Base-by-base conservation (phyloP, 768 basidiomycete species). In the Candolleomyces efflorescens region DNA sequence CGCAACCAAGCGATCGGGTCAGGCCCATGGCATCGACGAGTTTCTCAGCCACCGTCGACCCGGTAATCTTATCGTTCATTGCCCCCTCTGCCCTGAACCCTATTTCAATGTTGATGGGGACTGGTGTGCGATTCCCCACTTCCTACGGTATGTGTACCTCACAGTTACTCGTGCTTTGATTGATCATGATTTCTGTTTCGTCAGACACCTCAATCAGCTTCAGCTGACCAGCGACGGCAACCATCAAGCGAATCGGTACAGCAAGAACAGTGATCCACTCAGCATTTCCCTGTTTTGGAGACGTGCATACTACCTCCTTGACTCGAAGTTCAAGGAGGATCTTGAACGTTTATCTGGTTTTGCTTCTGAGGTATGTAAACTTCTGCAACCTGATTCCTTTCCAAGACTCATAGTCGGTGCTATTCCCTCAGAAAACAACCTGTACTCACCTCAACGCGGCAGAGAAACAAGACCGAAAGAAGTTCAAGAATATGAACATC, bases 401-500 rank as follows among this genome's bases (percentile, higher is more conserved):
- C n/a, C n/a, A n/a, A n/a, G n/a, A n/a, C n/a, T n/a, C n/a, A n/a
- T n/a, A n/a, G n/a, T n/a, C 27, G 7, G 22, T 13, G 23, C 15
- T 27, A 24, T 11, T 4, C 49, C 5, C 18, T 13, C 47, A 69
- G 64, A 67, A 64, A 45, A 58, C 60, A 3, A 62, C 59, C 1
- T 71, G 70, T 43, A 45, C 49, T 17, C 60, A 65, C 57, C 54
- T 70, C 5, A 66, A 69, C 3, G 69, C 63, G 0, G 53, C 63
- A 3, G 64, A 67, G 15, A 66, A 64, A 12, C 68, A 69, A 45
- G 59, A 69, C 39, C 38, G 58, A 4, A 69, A 66, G 59, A 68
- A 69, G 45, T 70, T 71, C 61, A 67, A 67, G 45, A 66, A 68
- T 37, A 65, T 67, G 63, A 61, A 63, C 18, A 61, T 67, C 1